Evolutionary conservation across 768 basidiomycete genomes (phyloP).

Genomic region (Lactarius hatsudake): DNA sequence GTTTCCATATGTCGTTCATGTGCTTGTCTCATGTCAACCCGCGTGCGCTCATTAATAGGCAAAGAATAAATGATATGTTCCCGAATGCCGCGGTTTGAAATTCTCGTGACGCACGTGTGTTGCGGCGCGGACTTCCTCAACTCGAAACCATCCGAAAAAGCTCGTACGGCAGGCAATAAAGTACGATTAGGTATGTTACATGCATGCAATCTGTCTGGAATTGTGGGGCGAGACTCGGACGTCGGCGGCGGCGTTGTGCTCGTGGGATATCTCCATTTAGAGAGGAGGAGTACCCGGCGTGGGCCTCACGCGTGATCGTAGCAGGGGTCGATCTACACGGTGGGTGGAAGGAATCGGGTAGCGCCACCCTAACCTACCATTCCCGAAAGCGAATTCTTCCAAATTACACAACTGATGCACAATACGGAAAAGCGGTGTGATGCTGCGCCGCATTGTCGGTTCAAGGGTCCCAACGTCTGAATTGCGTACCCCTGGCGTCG

Average conservation of each 20-base stretch:
- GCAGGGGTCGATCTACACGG: constrained; percentile 3
- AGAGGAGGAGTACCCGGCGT: neutral
- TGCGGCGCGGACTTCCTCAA: neutral
- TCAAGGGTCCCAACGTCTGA: constrained; percentile 1
- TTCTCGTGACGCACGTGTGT: constrained; percentile 17
- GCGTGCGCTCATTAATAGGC: constrained; percentile 8
- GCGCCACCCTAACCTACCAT: neutral
- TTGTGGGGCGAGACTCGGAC: constrained; percentile 12
- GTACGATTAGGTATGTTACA: constrained; percentile 5
- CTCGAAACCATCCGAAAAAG: constrained; percentile 16
- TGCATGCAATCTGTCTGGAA: constrained; percentile 4
- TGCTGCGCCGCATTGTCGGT: constrained; percentile 2
- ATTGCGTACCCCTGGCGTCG: constrained; percentile 7
- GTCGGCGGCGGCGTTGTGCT: constrained; percentile 7
- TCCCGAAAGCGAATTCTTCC: neutral
- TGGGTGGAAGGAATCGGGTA: constrained; percentile 6
- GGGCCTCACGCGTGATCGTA: constrained; percentile 11
- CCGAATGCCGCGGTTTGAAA: constrained; percentile 17
- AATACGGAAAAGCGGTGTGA: neutral
- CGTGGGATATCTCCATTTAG: constrained; percentile 14
- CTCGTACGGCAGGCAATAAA: neutral
- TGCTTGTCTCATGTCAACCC: constrained; percentile 16
- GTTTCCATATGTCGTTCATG: constrained; percentile 16
- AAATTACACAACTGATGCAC: neutral
- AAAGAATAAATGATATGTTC: constrained; percentile 11